phyloP scores from a whole-genome alignment of 176 grass and related monocot species.

The Neostapfia colusana region DNA sequence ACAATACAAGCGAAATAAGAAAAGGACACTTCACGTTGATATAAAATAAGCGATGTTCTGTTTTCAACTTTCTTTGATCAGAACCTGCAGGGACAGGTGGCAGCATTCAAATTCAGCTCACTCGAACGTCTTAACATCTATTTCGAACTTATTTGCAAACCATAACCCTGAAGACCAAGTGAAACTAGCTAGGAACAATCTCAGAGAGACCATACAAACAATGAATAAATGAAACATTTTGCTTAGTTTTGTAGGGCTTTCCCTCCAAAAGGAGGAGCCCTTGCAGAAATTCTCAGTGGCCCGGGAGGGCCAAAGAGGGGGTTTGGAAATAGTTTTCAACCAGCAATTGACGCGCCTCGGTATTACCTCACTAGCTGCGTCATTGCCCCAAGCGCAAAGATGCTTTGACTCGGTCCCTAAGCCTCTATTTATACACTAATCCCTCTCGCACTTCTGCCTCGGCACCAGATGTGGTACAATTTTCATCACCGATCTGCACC shows the following conservation, averaged over 20 bases:
- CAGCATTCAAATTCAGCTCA: too few relatives aligned
- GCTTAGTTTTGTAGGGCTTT: conserved; percentile 32
- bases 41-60: too few relatives aligned
- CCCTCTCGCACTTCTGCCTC: neutral
- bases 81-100: too few relatives aligned
- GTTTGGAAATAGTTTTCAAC: conserved; percentile 99
- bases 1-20: too few relatives aligned
- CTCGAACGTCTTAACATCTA: too few relatives aligned
- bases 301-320: conserved; percentile 50
- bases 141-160: too few relatives aligned
- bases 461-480: conserved; percentile 18
- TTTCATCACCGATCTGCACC: neutral
- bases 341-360: conserved; percentile 93
- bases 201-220: too few relatives aligned
- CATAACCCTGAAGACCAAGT: too few relatives aligned
- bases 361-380: conserved; percentile 87
- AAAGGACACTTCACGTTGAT: too few relatives aligned
- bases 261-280: conserved; percentile 22
- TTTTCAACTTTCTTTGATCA: too few relatives aligned
- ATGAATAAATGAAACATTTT: neutral
- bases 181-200: too few relatives aligned
- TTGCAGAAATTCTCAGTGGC: conserved; percentile 54
- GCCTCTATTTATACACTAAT: neutral
- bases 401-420: rapidly evolving
- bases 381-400: conserved; percentile 97